Evolutionary conservation across 2,329 filamentous ascomycete genomes (phyloP).

Genomic region (Tolypocladium guangdongense): DNA sequence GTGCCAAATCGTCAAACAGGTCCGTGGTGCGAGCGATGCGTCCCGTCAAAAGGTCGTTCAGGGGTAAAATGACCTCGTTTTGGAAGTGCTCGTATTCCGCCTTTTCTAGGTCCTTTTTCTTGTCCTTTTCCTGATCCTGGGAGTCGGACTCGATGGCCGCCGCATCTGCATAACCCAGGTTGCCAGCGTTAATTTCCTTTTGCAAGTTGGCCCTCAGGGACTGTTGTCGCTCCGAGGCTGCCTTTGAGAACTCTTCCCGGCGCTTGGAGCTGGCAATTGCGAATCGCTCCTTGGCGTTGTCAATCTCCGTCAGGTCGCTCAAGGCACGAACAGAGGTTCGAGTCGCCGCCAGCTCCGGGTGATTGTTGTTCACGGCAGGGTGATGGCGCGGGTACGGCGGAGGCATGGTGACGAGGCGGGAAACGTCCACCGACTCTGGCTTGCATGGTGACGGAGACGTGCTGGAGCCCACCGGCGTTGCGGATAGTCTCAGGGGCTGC

Average conservation of each 20-base stretch:
- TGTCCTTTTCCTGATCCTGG: slow-evolving; percentile 55
- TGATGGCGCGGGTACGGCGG: slow-evolving; percentile 91
- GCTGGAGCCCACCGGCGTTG: slow-evolving; percentile 26
- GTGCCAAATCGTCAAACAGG: slow-evolving; percentile 66
- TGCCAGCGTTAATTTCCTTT: slow-evolving; percentile 64
- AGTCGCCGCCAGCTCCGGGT: slow-evolving; percentile 75
- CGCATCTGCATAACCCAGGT: slow-evolving; percentile 73
- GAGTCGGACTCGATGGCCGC: slow-evolving; percentile 71
- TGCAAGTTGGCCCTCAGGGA: slow-evolving; percentile 67
- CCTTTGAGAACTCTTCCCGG: slow-evolving; percentile 41
- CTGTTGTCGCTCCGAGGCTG: slow-evolving; percentile 42
- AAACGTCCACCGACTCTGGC: slow-evolving; percentile 65
- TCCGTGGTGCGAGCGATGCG: slow-evolving; percentile 64
- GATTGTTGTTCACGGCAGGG: slow-evolving; percentile 90
- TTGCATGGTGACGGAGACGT: slow-evolving; percentile 35
- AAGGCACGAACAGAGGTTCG: slow-evolving; percentile 63
- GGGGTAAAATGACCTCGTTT: slow-evolving; percentile 66
- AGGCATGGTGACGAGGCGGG: slow-evolving; percentile 81
- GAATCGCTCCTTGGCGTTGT: slow-evolving; percentile 55
- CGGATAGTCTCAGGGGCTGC: slow-evolving; percentile 30
- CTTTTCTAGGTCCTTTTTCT: slow-evolving; percentile 63
- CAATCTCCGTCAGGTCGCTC: slow-evolving; percentile 62
- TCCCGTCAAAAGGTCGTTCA: slow-evolving; percentile 68
- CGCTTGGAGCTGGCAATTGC: slow-evolving; percentile 44
- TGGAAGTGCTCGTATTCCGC: slow-evolving; percentile 79